Percentiles rank a stretch among this genome's conserved stretches.
Evolutionary conservation across 768 basidiomycete genomes (phyloP).

Genomic region (Naematelia aurantialba): DNA sequence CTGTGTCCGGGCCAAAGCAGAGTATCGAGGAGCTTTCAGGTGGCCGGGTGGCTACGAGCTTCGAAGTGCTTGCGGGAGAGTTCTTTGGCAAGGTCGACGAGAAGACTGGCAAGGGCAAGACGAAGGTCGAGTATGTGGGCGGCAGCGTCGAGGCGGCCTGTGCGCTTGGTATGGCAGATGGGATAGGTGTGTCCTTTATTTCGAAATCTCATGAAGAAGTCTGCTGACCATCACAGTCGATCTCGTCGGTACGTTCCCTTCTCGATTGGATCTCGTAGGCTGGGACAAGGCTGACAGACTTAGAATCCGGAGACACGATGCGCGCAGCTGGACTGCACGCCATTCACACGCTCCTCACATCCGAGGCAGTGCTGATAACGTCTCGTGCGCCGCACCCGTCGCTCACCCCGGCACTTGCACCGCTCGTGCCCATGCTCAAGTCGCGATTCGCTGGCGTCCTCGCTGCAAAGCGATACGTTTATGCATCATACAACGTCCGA

Average conservation of each 20-base stretch:
- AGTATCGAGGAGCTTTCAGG: constrained; percentile 76
- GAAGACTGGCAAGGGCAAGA: constrained; percentile 63
- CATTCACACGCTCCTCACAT: constrained; percentile 79
- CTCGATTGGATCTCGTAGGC: neutral
- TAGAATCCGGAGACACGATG: constrained; percentile 99
- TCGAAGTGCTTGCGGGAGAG: constrained; percentile 76
- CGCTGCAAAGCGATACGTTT: constrained; percentile 72
- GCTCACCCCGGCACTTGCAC: constrained; percentile 57
- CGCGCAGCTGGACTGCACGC: constrained; percentile 92
- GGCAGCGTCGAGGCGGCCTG: constrained; percentile 99
- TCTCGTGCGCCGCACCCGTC: constrained; percentile 51
- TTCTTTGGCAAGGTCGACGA: constrained; percentile 61
- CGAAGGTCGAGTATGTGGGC: constrained; percentile 89
- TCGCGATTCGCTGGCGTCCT: constrained; percentile 87
- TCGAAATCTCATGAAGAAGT: neutral
- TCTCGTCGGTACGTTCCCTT: constrained; percentile 71
- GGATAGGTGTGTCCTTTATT: constrained; percentile 66
- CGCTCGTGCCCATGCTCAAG: constrained; percentile 73
- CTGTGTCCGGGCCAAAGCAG: constrained; percentile 67
- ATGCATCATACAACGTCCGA: constrained; percentile 88
- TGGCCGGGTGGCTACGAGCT: constrained; percentile 89
- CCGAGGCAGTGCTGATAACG: constrained; percentile 90
- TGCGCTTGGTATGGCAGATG: constrained; percentile 90
- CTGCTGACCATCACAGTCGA: constrained; percentile 61
- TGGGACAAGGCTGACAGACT: constrained; percentile 5